Conservation (phyloP, 495 filamentous ascomycete genomes). For the Pyrenula aspistea region DNA sequence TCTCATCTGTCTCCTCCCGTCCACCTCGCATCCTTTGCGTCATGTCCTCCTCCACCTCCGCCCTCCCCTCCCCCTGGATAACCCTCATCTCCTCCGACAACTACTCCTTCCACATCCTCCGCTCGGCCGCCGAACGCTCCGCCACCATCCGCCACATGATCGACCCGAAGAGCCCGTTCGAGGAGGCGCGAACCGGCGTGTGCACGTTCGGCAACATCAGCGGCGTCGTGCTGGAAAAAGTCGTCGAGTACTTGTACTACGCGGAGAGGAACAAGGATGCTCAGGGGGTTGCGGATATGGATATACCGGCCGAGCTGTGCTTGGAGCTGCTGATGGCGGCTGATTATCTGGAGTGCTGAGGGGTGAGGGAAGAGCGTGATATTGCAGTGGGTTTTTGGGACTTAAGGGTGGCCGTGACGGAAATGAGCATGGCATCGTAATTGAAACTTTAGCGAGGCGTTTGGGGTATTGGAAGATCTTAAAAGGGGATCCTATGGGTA, state of each 20-base stretch:
- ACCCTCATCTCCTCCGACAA: conserved; percentile 80
- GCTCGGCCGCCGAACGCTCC: conserved; percentile 62
- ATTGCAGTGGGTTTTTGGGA: no score
- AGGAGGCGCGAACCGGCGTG: conserved; percentile 52
- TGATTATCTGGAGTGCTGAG: conserved; percentile 49
- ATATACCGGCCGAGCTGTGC: conserved; percentile 62
- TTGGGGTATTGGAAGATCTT: no score
- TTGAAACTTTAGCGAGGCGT: no score
- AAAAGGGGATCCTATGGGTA: no score
- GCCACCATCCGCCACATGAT: conserved; percentile 77
- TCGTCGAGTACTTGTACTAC: conserved; percentile 86
- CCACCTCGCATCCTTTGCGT: no score
- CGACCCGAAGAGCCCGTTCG: conserved; percentile 66
- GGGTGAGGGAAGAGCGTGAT: not conserved
- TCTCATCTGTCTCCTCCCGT: no score
- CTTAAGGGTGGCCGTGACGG: no score
- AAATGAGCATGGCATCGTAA: no score
- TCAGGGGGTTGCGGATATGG: conserved; percentile 82
- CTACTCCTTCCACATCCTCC: conserved; percentile 76
- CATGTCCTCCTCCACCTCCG: no score
- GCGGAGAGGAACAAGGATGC: conserved; percentile 68
- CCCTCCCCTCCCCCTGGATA: conserved; percentile 54
- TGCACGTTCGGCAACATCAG: conserved; percentile 64
- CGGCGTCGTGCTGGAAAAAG: conserved; percentile 74
- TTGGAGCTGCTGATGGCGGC: conserved; percentile 74